Evolutionary conservation across 176 grass and related monocot species (phyloP), one percentile per base, ranked within the genome.

Genomic region (Thalia dealbata): DNA sequence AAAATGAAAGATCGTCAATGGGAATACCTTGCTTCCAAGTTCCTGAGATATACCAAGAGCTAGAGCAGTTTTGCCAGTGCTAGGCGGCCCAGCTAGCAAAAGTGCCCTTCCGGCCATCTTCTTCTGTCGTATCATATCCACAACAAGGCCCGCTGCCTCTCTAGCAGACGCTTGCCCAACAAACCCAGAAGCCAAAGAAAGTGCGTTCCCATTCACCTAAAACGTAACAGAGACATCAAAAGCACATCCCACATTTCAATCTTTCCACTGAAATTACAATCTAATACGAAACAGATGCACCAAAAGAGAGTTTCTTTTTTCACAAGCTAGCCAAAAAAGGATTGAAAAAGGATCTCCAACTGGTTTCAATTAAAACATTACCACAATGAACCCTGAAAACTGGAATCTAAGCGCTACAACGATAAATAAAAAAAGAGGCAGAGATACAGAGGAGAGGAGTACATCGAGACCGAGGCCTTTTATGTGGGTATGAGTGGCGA

Each of bases 401-500:
- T 21, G 43, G 73, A 56, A 12, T 11, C 25, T 75, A 83, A 75
- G 16, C 44, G 13, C 41, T 79, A 68, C 70, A 86, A n/a, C n/a
- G 81, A 80, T 80, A 78, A 71, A 91, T 80, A 27, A 52, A 51
- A 70, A 78, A 82, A 21, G 65, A 82, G 24, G 65, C 42, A 16
- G 32, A 41, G 62, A 18, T 70, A 15, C 43, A 6, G 22, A n/a
- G n/a, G n/a, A n/a, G 62, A 38, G 12, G 7, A 19, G 43, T 92
- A 92, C 92, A 76, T 96, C 92, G 69, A 96, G 92, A 44, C 92
- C 92, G 75, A 96, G 92, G 82, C 89, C 89, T 78, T 96, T 96
- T 73, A 96, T 96, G 79, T 92, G 86, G 44, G 92, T 96, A 43
- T 99, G 87, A 24, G 87, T 93, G 67, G 95, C 90, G 77, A 99